Base-by-base conservation (phyloP, 345 rosid species). In the Eucalyptus tenuipes region DNA sequence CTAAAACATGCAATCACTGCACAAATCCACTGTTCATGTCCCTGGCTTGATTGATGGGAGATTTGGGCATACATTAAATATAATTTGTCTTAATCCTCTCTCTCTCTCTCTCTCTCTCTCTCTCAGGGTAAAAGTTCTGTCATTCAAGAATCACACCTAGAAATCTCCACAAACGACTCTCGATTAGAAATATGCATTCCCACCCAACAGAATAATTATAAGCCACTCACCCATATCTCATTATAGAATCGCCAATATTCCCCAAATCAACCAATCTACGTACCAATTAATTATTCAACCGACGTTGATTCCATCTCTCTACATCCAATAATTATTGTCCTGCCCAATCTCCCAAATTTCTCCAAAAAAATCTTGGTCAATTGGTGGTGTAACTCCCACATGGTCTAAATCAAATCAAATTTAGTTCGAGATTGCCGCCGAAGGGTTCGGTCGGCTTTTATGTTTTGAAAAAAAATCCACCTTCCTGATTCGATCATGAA, bases 271-370 rank as follows among this genome's bases (percentile, higher is more conserved):
- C 82, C 47, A 6, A 75, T 37, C 82, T 40, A 40, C 15, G 47
- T 40, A 20, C 82, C 24, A 37, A 75, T 75, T 40, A 40, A 75
- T 40, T 75, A 75, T 75, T 20, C 47, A 40, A 75, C 29, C 84
- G 47, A 20, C 14, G 27, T 11, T 14, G 44, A 49, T 89, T 40
- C 93, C 93, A 91, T 45, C 91, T 93, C 64, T 86, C 84, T 11
- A 75, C 84, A 11, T 20, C 42, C 14, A 40, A 40, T 40, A 20
- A 75, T 40, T 75, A 24, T 20, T 22, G 15, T 22, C 47, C 84
- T 20, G 47, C 84, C 84, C 84, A 20, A 40, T 75, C 47, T 20
- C 84, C 84, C 47, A 40, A 75, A 10, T 75, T 9, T 22, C 47
- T 42, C 47, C 44, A 22, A 20, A 75, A n/a, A 40, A 75, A 10